Evolutionary conservation across 192 early-diverging fungal species (phyloP), one percentile per base, ranked within the genome.

Genomic region (Anaeromyces robustus): DNA sequence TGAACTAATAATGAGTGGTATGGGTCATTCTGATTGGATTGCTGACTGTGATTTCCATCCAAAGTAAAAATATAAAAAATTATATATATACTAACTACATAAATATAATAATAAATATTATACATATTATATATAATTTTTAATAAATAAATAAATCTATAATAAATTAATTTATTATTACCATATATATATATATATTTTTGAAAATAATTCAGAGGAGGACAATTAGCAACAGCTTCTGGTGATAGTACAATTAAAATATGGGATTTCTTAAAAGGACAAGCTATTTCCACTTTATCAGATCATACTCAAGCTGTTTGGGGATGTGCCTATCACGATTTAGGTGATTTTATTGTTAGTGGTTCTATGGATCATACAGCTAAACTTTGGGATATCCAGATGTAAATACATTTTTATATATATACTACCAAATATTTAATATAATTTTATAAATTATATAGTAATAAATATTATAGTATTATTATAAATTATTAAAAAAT

Each of bases 21-120:
- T 84, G 39, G 89, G 88, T 16, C 89, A 90, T 78, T 84, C 84
- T 30, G 87, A 88, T 82, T 90, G 89, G 89, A 85, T 90, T 32
- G 84, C 88, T 1, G 88, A 90, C 77, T 89, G 88, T 78, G 89
- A 90, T 77, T 90, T 90, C 80, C 88, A 90, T 84, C 89, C 89
- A 68, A 83, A 81, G 88, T 89, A 86, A 30, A 77, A 77, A n/a
- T n/a, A n/a, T n/a, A n/a, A n/a, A n/a, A n/a, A n/a, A n/a, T n/a
- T n/a, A n/a, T n/a, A n/a, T n/a, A n/a, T n/a, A n/a, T n/a, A n/a
- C n/a, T n/a, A n/a, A n/a, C n/a, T n/a, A n/a, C n/a, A n/a, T n/a
- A n/a, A n/a, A n/a, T n/a, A n/a, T n/a, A n/a, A n/a, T n/a, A n/a
- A n/a, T n/a, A n/a, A n/a, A n/a, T n/a, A n/a, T n/a, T n/a, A n/a